phyloP scores from a whole-genome alignment of 176 grass and related monocot species.

The Tuctoria greenei region DNA sequence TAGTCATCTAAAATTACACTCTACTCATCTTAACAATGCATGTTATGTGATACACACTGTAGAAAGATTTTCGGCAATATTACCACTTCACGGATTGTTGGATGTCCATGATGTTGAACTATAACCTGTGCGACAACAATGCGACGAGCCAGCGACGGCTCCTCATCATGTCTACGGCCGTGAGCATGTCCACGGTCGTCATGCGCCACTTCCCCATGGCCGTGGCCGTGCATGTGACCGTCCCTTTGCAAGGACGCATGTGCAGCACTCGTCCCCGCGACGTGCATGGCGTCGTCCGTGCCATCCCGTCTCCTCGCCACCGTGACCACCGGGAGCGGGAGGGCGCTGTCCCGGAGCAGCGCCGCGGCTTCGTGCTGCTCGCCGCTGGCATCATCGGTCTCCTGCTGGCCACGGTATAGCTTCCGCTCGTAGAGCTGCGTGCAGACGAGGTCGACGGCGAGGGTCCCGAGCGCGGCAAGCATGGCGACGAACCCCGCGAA shows the following conservation, averaged over 20 bases:
- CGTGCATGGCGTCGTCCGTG: not conserved
- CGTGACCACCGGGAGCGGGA: too few species aligned
- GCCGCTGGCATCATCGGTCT: not conserved
- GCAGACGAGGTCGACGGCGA: slow-evolving; percentile 67
- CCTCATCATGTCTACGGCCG: not conserved
- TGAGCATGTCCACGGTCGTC: too few species aligned
- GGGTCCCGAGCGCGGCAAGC: slow-evolving; percentile 75
- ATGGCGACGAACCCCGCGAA: slow-evolving; percentile 91
- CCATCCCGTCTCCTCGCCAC: not conserved
- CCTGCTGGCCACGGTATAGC: slow-evolving; percentile 19
- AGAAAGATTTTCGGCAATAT: not conserved
- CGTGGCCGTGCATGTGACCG: not conserved
- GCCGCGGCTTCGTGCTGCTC: slow-evolving; percentile 6
- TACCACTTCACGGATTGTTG: not conserved
- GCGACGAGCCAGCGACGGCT: not conserved
- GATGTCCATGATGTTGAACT: not conserved
- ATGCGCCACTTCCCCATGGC: too few species aligned
- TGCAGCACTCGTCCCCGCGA: not conserved
- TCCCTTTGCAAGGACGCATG: not conserved
- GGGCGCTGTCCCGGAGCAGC: not conserved
- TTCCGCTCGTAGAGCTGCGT: slow-evolving; percentile 62
- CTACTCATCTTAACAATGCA: not conserved
- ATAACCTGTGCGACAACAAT: not conserved
- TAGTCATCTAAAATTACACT: not conserved
- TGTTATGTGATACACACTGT: not conserved